phyloP scores from a whole-genome alignment of 768 basidiomycete genomes.

The Termitomyces sp. region DNA sequence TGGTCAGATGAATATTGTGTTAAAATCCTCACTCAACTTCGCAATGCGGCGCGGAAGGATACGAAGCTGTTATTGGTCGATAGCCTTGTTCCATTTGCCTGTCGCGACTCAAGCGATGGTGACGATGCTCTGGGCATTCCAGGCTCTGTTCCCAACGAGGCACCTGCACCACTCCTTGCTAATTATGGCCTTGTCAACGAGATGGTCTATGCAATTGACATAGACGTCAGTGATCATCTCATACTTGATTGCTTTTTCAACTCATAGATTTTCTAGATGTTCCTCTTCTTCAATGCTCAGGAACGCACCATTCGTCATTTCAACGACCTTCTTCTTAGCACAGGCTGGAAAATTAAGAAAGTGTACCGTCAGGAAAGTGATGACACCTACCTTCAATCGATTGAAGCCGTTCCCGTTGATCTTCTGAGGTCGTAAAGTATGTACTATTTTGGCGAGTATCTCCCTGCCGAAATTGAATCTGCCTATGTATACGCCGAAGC shows the following conservation, averaged over 20 bases:
- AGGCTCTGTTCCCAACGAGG: constrained; percentile 16
- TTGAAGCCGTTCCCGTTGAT: background rate
- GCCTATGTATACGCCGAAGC: no score
- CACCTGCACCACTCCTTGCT: constrained; percentile 30
- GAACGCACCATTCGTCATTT: constrained; percentile 35
- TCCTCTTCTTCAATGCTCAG: constrained; percentile 32
- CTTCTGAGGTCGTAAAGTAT: background rate
- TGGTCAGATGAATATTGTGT: constrained; percentile 8
- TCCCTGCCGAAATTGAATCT: background rate
- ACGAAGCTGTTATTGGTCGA: constrained; percentile 9
- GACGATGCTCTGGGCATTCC: constrained; percentile 14
- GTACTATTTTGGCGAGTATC: no score
- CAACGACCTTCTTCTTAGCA: constrained; percentile 18
- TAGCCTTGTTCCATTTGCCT: constrained; percentile 7
- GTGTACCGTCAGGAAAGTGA: background rate
- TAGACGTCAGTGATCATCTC: constrained; percentile 25
- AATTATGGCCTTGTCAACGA: constrained; percentile 36
- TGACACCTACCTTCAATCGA: background rate
- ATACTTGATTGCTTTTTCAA: background rate
- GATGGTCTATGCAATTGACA: constrained; percentile 31
- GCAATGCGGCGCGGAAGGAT: background rate
- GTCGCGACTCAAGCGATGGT: background rate
- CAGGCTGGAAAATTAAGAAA: constrained; percentile 30
- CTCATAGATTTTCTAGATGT: constrained; percentile 27
- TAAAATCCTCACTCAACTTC: constrained; percentile 6